phyloP scores from a whole-genome alignment of 768 basidiomycete species.

The Albatrellus ellisii region DNA sequence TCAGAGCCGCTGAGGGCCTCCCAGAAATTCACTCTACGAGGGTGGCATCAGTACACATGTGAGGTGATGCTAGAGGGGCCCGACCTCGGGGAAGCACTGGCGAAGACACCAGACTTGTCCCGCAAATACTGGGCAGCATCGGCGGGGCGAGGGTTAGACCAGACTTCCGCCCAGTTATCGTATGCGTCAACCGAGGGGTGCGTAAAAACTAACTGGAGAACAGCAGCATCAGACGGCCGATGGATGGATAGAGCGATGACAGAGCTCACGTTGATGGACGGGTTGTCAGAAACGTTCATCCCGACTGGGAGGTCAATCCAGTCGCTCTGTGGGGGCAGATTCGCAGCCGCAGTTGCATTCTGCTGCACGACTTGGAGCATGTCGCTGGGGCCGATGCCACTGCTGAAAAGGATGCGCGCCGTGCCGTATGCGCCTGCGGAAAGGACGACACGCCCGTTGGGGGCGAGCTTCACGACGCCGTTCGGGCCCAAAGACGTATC shows the following conservation, averaged over 20 bases:
- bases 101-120: conserved; percentile 40
- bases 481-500: conserved; percentile 41
- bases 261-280: conserved; percentile 41
- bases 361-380: conserved; percentile 37
- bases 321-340: conserved; percentile 32
- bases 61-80: conserved; percentile 1
- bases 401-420: conserved; percentile 43
- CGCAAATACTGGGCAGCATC: conserved; percentile 42
- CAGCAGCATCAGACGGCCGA: not conserved
- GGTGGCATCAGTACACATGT: not conserved
- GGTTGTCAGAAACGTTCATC: conserved; percentile 44
- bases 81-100: conserved; percentile 41
- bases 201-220: conserved; percentile 40
- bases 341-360: conserved; percentile 31
- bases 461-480: conserved; percentile 39
- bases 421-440: conserved; percentile 45
- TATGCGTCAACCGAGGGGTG: conserved; percentile 50
- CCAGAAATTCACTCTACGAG: conserved; percentile 48
- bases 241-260: not conserved
- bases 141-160: conserved; percentile 37
- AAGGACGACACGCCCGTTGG: conserved; percentile 47
- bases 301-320: conserved; percentile 54
- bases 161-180: conserved; percentile 53
- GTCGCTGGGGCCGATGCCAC: conserved; percentile 48
- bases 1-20: conserved; percentile 34